A percentile compares a stretch with the other conserved stretches of the same genome.
These are phyloP conservation scores for Fraxinus dipetala DNA, from an alignment of 305 asterid genomes.

Conservation along the genomic window DNA sequence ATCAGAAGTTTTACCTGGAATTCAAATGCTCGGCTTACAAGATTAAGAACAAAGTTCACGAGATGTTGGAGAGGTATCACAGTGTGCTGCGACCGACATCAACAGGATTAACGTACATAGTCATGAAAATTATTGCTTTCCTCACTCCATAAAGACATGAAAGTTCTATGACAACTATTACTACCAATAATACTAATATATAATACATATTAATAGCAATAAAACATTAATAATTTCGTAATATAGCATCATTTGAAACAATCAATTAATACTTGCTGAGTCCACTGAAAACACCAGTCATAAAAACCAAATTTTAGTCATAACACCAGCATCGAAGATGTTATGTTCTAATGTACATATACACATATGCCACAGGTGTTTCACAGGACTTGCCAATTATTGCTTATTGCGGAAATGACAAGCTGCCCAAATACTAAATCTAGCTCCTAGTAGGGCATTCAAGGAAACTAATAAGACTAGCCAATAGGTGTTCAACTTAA, in stretches of 20 bases:
- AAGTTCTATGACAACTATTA: neutral
- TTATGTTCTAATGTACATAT: neutral
- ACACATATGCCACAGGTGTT: neutral
- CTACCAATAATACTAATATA: neutral
- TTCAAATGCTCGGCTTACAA: conserved; percentile 93
- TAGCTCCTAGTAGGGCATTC: neutral
- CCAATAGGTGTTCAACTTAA: neutral
- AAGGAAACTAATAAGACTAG: neutral
- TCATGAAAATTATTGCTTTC: neutral
- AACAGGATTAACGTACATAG: conserved; percentile 16
- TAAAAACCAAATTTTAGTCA: neutral
- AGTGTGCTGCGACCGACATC: conserved; percentile 70
- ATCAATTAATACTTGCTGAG: neutral
- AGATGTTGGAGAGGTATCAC: conserved; percentile 93
- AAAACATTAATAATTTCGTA: neutral
- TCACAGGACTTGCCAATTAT: neutral
- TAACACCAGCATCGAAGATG: neutral
- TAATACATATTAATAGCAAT: neutral
- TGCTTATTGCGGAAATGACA: neutral
- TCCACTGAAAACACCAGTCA: neutral
- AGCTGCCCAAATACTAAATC: neutral
- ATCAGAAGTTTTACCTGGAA: conserved; percentile 64
- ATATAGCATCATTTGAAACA: neutral
- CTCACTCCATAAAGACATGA: neutral
- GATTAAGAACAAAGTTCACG: conserved; percentile 82